Evolutionary conservation across 148 eudicot genomes (phyloP).

Genomic region (Tetragonia tetragonoides): DNA sequence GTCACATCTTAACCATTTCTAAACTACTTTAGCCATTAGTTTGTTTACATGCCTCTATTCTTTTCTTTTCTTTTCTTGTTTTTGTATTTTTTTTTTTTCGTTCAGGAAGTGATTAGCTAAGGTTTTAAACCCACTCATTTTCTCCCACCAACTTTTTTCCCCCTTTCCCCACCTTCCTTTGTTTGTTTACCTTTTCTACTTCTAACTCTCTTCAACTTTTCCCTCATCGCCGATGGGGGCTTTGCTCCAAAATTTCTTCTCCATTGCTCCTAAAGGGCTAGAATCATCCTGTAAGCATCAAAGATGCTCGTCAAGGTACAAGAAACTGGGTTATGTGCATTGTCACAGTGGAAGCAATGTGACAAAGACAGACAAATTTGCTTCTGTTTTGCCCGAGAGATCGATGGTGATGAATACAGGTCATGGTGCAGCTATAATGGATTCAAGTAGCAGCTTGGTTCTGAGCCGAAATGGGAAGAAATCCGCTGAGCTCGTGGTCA

Average conservation of each 20-base stretch:
- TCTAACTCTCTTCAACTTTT: conserved; percentile 32
- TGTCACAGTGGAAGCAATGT: conserved; percentile 61
- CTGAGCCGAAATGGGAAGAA: conserved; percentile 53
- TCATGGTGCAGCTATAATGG: conserved; percentile 42
- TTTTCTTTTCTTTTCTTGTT: conserved; percentile 19
- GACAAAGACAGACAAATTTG: conserved; percentile 35
- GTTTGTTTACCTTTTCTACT: conserved; percentile 40
- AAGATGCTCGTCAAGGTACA: conserved; percentile 29
- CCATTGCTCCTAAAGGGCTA: conserved; percentile 36
- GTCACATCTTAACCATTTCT: conserved; percentile 52
- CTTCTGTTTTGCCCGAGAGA: conserved; percentile 61
- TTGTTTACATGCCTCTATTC: conserved; percentile 47
- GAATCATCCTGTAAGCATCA: conserved; percentile 25
- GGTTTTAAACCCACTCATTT: conserved; percentile 45
- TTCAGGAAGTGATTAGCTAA: conserved; percentile 52
- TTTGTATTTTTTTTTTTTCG: conserved; percentile 11
- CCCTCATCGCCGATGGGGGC: conserved; percentile 69
- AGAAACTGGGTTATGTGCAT: conserved; percentile 30
- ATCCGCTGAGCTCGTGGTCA: conserved; percentile 28
- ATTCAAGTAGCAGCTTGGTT: conserved; percentile 44
- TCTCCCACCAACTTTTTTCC: conserved; percentile 35
- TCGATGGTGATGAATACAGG: conserved; percentile 36
- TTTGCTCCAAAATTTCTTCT: conserved; percentile 61
- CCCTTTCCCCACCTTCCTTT: conserved; percentile 21
- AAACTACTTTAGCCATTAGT: conserved; percentile 39